Base-by-base conservation (phyloP, 257 asterid species). In the Mentha longifolia region DNA sequence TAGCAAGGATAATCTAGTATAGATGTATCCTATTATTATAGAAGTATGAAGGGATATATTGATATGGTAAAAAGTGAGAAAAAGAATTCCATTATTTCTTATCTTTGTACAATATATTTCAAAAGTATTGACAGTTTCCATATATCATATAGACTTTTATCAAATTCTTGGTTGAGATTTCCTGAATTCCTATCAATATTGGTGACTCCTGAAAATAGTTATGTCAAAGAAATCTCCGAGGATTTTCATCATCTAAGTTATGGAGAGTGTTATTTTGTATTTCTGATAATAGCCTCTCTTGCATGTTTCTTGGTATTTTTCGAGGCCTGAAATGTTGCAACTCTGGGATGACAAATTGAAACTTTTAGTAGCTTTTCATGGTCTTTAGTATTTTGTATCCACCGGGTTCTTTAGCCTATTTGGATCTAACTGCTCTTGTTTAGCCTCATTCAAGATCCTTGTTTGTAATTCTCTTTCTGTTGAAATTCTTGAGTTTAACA, bases 361-460 rank as follows among this genome's bases (percentile, higher is more conserved):
- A 19, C 39, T 39, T 30, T 50, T 16, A 13, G 10, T 49, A 13
- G 22, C 20, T 73, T 64, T 51, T 39, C 15, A 3, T 30, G 64
- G 16, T 55, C 33, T 10, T 19, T 56, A 17, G 6, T 72, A 12
- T 9, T 39, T 16, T 72, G 25, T 16, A 10, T 10, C 47, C 46
- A 28, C 31, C 13, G 19, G 37, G n/a, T 67, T 15, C 49, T 45
- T 25, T 14, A 16, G 70, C 51, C 46, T 35, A 31, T 7, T 55
- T 55, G 61, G 37, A 22, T 33, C 22, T 42, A 65, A 45, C 42
- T 42, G 43, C 47, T 43, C 14, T 55, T 15, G 12, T 22, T 13
- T 58, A 47, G 66, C 71, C 58, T 61, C 65, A 42, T 61, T 68
- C 30, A 25, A 9, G 63, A 33, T 59, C 58, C n/a, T 49, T 15